Percentiles rank a stretch among this genome's conserved stretches.
Evolutionary conservation across 164 flowering plant species (phyloP).

Genomic region (Stephania japonica): DNA sequence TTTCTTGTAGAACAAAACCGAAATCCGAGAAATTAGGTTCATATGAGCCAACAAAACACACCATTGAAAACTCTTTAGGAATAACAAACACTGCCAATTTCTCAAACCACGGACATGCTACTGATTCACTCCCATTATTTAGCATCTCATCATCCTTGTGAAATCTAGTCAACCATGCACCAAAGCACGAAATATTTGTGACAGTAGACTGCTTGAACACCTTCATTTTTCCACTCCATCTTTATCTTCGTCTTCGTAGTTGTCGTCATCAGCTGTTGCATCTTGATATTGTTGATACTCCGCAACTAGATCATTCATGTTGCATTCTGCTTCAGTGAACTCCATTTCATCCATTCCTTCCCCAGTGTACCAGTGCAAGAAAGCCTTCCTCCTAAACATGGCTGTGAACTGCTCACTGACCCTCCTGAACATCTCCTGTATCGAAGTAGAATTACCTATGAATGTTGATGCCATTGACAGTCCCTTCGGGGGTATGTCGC

Average conservation of each 20-base stretch:
- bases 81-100: neutral
- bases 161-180: conserved; percentile 2
- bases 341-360: conserved; percentile 10
- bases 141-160: neutral
- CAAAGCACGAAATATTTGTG: conserved; percentile 7
- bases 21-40: neutral
- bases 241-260: conserved; percentile 5
- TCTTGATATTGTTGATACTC: conserved; percentile 14
- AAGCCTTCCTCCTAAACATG: conserved; percentile 16
- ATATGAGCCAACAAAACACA: neutral
- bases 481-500: conserved; percentile 12
- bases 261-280: conserved; percentile 5
- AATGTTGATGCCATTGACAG: conserved; percentile 13
- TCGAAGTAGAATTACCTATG: conserved; percentile 11
- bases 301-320: conserved; percentile 9
- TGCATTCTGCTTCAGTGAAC: conserved; percentile 7
- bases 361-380: conserved; percentile 13
- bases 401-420: conserved; percentile 15
- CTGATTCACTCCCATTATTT: neutral
- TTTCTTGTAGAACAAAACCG: neutral
- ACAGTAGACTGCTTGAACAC: conserved; percentile 5
- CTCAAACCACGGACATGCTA: neutral
- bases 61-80: neutral
- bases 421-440: conserved; percentile 16
- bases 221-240: conserved; percentile 4